Percentiles rank a stretch among this genome's conserved stretches.
Evolutionary conservation across 148 eudicot genomes (phyloP).

Genomic region (Chenopodium formosanum): DNA sequence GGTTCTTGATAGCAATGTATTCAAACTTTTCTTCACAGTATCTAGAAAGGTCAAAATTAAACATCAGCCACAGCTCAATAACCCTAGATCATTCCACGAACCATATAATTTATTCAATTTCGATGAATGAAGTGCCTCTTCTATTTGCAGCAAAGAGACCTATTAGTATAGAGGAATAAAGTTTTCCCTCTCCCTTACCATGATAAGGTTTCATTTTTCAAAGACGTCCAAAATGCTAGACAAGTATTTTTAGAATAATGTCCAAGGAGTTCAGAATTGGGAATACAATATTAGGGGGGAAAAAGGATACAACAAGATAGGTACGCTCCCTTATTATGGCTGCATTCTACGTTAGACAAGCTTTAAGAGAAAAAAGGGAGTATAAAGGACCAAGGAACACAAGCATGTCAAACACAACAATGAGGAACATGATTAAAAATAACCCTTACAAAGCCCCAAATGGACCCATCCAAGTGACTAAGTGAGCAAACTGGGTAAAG

Average conservation of each 20-base stretch:
- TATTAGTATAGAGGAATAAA: not conserved
- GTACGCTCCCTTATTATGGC: not conserved
- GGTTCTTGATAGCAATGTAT: constrained; percentile 67
- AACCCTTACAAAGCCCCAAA: not conserved
- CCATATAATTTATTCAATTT: not conserved
- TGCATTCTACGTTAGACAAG: not conserved
- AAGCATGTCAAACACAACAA: not conserved
- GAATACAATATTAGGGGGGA: too few relatives aligned
- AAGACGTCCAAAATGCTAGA: not conserved
- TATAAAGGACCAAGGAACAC: not conserved
- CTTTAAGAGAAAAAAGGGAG: not conserved
- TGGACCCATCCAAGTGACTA: not conserved
- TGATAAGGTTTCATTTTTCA: not conserved
- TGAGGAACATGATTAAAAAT: not conserved
- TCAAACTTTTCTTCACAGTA: constrained; percentile 66
- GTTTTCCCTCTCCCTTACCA: not conserved
- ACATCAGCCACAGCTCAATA: constrained; percentile 15
- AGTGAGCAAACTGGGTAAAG: not conserved
- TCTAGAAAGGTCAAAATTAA: constrained; percentile 38
- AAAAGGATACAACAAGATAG: not conserved
- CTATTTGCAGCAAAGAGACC: not conserved
- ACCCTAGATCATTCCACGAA: not conserved
- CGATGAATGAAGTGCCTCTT: not conserved
- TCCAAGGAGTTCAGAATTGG: not conserved
- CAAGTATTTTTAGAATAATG: not conserved